Percentiles rank a stretch among this genome's conserved stretches.
Evolutionary conservation across 148 eudicot species (phyloP).

Genomic region (Arctostaphylos glauca): DNA sequence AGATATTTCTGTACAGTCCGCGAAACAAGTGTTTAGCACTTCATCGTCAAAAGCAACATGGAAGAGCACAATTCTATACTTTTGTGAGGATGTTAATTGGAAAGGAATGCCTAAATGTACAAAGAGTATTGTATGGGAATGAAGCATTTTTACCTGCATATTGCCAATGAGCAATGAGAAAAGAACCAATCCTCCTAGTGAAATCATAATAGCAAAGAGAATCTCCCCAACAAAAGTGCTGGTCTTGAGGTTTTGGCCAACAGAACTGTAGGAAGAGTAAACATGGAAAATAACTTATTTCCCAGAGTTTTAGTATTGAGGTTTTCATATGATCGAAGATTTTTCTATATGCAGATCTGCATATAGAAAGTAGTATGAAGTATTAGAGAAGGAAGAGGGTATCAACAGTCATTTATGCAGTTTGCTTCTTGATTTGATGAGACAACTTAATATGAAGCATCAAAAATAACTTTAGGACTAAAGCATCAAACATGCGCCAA

Average conservation of each 20-base stretch:
- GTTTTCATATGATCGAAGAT: background rate
- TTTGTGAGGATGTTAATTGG: background rate
- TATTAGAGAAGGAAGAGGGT: constrained; percentile 5
- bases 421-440: background rate
- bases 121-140: background rate
- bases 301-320: background rate
- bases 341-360: background rate
- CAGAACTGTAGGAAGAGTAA: constrained; percentile 46
- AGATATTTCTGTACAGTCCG: constrained; percentile 49
- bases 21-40: constrained; percentile 9
- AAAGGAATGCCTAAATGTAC: background rate
- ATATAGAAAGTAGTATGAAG: background rate
- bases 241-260: constrained; percentile 76
- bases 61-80: background rate
- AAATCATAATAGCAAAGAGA: constrained; percentile 59
- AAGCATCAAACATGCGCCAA: constrained; percentile 23
- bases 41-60: constrained; percentile 6
- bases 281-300: background rate
- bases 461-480: background rate
- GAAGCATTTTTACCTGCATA: constrained; percentile 61
- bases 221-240: constrained; percentile 56
- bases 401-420: background rate
- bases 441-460: background rate
- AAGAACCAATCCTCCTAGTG: constrained; percentile 60
- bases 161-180: constrained; percentile 82